These are phyloP conservation scores for Lichtheimia ornata DNA, from an alignment of 371 early-diverging fungal species.

Conservation along the genomic window DNA sequence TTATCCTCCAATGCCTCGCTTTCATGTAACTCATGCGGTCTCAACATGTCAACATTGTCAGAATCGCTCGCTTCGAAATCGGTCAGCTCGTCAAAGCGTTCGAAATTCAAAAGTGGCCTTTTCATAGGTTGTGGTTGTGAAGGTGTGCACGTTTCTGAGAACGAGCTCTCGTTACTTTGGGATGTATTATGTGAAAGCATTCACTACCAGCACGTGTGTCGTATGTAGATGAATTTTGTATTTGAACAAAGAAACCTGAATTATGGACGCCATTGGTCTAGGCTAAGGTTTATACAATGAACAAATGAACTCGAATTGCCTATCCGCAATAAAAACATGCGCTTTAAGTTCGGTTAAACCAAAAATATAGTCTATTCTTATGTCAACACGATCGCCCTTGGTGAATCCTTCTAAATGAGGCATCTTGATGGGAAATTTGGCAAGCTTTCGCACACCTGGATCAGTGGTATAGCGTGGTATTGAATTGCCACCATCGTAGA, in stretches of 20 bases:
- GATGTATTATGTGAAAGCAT: too few relatives aligned
- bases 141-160: too few relatives aligned
- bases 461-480: slow-evolving; percentile 47
- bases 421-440: slow-evolving; percentile 41
- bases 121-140: too few relatives aligned
- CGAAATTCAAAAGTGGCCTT: background rate
- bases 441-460: slow-evolving; percentile 41
- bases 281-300: slow-evolving; percentile 6
- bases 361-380: slow-evolving; percentile 25
- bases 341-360: slow-evolving; percentile 17
- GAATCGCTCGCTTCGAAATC: background rate
- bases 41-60: background rate
- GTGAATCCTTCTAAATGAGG: slow-evolving; percentile 13
- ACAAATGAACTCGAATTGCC: slow-evolving; percentile 14
- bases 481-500: slow-evolving; percentile 34
- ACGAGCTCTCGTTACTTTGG: too few relatives aligned
- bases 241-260: too few relatives aligned
- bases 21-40: background rate
- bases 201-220: too few relatives aligned
- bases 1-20: background rate
- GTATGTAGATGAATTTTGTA: too few relatives aligned
- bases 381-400: slow-evolving; percentile 25
- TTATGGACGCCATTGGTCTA: background rate
- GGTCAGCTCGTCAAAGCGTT: background rate
- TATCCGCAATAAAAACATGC: slow-evolving; percentile 17